These are phyloP conservation scores for Clitoria ternatea DNA, from an alignment of 306 rosid genomes.

Conservation along the genomic window DNA sequence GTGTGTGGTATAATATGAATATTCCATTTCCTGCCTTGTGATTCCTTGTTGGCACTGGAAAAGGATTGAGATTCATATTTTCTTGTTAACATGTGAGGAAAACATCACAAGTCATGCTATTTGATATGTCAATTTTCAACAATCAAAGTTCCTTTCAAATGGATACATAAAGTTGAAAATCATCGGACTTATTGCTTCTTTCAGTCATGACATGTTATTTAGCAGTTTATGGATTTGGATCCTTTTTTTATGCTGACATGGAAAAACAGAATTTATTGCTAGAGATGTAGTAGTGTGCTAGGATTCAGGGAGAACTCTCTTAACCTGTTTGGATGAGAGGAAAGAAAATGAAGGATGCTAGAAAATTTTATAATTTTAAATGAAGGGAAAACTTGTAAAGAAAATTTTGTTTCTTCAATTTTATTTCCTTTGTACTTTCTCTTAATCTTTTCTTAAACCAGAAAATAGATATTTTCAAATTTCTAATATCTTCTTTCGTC, in stretches of 20 bases:
- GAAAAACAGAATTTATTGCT: slow-evolving; percentile 9
- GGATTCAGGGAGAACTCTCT: background rate
- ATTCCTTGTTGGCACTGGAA: slow-evolving; percentile 28
- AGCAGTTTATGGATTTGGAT: slow-evolving; percentile 33
- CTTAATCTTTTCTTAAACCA: background rate
- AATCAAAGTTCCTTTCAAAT: slow-evolving; percentile 5
- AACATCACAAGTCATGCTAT: slow-evolving; percentile 13
- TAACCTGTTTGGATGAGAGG: background rate
- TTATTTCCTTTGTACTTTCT: background rate
- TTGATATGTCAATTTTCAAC: slow-evolving; percentile 22
- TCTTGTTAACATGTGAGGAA: slow-evolving; percentile 16
- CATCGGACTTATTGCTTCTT: slow-evolving; percentile 17
- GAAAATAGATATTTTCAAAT: background rate
- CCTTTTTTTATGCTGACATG: slow-evolving; percentile 37
- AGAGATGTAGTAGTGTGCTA: background rate
- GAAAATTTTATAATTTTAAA: background rate
- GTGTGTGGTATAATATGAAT: slow-evolving; percentile 3
- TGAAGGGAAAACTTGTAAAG: background rate
- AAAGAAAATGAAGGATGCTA: background rate
- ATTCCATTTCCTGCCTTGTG: background rate
- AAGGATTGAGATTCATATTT: slow-evolving; percentile 33
- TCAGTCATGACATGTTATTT: slow-evolving; percentile 12
- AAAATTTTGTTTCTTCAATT: background rate
- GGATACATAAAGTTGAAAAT: slow-evolving; percentile 4
- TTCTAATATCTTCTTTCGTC: background rate